These are phyloP conservation scores for Acephala macrosclerotiorum DNA, from an alignment of 2,329 filamentous ascomycete genomes.

Conservation along the genomic window DNA sequence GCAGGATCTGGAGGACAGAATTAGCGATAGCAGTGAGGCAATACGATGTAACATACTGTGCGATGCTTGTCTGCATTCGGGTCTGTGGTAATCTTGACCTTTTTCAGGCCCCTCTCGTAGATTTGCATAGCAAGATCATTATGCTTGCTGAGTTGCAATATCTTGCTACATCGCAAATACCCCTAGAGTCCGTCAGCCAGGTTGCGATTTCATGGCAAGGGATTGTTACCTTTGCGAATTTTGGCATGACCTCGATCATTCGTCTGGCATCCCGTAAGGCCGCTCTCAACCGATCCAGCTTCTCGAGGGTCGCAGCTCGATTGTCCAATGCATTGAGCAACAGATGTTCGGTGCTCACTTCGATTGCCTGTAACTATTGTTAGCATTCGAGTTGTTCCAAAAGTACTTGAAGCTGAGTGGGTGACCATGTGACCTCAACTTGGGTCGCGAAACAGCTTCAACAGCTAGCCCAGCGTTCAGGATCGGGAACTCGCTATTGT, in stretches of 20 bases:
- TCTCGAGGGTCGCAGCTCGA: constrained; percentile 45
- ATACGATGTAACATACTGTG: not conserved
- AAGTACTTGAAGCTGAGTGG: not conserved
- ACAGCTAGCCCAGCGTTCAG: not conserved
- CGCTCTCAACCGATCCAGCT: constrained; percentile 37
- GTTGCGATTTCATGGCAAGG: not conserved
- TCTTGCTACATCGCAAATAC: constrained; percentile 45
- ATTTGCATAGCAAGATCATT: constrained; percentile 43
- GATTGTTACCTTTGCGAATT: constrained; percentile 39
- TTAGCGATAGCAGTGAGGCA: not conserved
- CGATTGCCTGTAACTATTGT: constrained; percentile 35
- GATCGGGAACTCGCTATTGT: not conserved
- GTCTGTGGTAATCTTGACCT: constrained; percentile 43
- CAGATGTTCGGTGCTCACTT: constrained; percentile 36
- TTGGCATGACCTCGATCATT: constrained; percentile 44
- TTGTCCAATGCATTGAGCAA: constrained; percentile 43
- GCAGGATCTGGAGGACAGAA: constrained; percentile 39
- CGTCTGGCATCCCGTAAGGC: constrained; percentile 43
- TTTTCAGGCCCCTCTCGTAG: constrained; percentile 43
- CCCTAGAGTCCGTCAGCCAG: constrained; percentile 33
- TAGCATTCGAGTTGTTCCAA: constrained; percentile 11
- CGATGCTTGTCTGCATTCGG: constrained; percentile 34
- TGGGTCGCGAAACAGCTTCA: not conserved
- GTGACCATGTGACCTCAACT: not conserved
- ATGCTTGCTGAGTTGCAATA: constrained; percentile 41